Conservation (phyloP, 2,329 filamentous ascomycete genomes). For the Didymella segeticola region DNA sequence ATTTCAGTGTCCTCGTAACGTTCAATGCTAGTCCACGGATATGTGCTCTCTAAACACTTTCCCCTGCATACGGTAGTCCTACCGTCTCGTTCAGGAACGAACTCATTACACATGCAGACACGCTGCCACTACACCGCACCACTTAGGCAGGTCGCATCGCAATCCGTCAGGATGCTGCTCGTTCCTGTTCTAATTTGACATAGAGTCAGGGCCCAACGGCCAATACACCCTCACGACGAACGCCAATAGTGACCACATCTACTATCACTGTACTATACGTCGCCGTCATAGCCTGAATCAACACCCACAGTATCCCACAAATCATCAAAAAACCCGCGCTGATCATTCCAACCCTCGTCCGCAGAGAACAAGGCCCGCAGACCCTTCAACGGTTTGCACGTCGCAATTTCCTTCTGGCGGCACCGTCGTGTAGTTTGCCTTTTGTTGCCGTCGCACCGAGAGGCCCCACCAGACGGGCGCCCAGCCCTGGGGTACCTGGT, state of each 20-base stretch:
- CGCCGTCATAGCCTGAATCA: not conserved
- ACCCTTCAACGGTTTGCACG: slow-evolving; percentile 15
- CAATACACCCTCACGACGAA: slow-evolving; percentile 12
- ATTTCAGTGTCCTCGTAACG: not conserved
- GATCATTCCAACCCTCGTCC: not conserved
- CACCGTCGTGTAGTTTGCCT: not conserved
- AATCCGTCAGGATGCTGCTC: not conserved
- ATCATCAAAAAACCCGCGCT: slow-evolving; percentile 5
- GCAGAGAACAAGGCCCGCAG: not conserved
- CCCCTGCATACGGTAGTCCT: slow-evolving; percentile 10
- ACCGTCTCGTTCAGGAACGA: slow-evolving; percentile 9
- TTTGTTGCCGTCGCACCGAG: slow-evolving; percentile 12
- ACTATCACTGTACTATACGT: too few relatives aligned
- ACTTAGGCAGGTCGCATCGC: not conserved
- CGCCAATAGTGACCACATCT: too few relatives aligned
- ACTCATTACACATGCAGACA: not conserved
- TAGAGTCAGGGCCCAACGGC: slow-evolving; percentile 2
- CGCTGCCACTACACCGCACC: not conserved
- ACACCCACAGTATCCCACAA: slow-evolving; percentile 1
- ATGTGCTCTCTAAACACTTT: not conserved
- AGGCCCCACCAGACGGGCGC: not conserved
- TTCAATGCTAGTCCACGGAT: not conserved
- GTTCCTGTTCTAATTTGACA: too few relatives aligned
- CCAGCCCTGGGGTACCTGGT: slow-evolving; percentile 15
- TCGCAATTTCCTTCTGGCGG: slow-evolving; percentile 2